A percentile compares a stretch with the other conserved stretches of the same genome.
Conservation (phyloP, 2,329 filamentous ascomycete species). For the Neoascochyta sp. region DNA sequence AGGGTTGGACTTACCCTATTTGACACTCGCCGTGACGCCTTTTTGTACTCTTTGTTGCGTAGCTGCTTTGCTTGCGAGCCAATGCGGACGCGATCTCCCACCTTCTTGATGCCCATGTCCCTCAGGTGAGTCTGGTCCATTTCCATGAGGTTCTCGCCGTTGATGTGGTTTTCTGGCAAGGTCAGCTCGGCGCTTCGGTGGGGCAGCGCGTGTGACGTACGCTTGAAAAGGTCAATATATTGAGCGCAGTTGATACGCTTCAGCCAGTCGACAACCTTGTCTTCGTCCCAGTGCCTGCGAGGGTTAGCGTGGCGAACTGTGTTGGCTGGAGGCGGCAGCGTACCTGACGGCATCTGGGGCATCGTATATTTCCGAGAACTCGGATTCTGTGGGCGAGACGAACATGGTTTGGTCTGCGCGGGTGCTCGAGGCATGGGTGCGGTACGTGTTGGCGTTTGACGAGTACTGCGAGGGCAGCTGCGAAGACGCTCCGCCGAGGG, state of each 20-base stretch:
- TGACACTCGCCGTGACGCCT: slow-evolving; percentile 60
- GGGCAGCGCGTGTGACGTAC: slow-evolving; percentile 32
- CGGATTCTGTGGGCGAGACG: slow-evolving; percentile 83
- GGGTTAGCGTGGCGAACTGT: slow-evolving; percentile 12
- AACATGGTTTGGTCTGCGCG: slow-evolving; percentile 54
- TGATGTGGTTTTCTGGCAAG: slow-evolving; percentile 78
- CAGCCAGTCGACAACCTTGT: slow-evolving; percentile 86
- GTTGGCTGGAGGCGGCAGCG: slow-evolving; percentile 5
- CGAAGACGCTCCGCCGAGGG: slow-evolving; percentile 40
- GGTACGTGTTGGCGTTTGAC: slow-evolving; percentile 34
- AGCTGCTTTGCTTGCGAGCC: slow-evolving; percentile 50
- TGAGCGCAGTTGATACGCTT: slow-evolving; percentile 87
- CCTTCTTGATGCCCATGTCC: slow-evolving; percentile 97
- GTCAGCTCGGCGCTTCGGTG: slow-evolving; percentile 13
- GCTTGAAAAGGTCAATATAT: slow-evolving; percentile 84
- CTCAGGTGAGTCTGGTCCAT: slow-evolving; percentile 95
- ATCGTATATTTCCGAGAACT: slow-evolving; percentile 78
- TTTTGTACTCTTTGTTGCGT: slow-evolving; percentile 47
- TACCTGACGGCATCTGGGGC: slow-evolving; percentile 59
- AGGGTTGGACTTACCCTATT: slow-evolving; percentile 73
- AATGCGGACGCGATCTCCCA: slow-evolving; percentile 90
- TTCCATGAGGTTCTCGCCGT: slow-evolving; percentile 91
- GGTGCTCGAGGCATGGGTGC: slow-evolving; percentile 30
- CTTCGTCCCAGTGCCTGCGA: slow-evolving; percentile 73
- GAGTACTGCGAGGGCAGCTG: slow-evolving; percentile 36